Percentiles rank a stretch among this genome's conserved stretches.
phyloP scores from a whole-genome alignment of 169 alveolate species.

The Neospora caninum region DNA sequence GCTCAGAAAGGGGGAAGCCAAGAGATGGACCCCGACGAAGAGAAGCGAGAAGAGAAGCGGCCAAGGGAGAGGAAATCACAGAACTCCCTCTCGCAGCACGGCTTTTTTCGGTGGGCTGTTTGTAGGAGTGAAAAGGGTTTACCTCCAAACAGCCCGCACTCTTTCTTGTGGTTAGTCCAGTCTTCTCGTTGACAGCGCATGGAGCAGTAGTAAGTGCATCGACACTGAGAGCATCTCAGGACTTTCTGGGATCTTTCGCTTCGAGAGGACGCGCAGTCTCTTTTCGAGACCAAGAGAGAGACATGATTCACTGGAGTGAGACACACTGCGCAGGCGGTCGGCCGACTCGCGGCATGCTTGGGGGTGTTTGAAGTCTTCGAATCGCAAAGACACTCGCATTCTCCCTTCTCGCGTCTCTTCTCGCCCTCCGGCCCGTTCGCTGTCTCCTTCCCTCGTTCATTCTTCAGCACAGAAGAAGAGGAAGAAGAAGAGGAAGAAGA shows the following conservation, averaged over 20 bases:
- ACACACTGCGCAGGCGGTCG: constrained; percentile 18
- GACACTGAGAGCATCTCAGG: constrained; percentile 24
- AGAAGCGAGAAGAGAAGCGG: too few relatives aligned
- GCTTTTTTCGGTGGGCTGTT: too few relatives aligned
- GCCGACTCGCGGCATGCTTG: neutral
- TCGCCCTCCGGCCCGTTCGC: too few relatives aligned
- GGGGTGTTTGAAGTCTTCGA: neutral
- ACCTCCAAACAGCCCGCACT: constrained; percentile 2
- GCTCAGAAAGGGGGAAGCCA: too few relatives aligned
- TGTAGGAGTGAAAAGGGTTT: neutral
- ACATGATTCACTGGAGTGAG: neutral
- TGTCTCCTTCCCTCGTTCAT: too few relatives aligned
- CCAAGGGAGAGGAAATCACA: too few relatives aligned
- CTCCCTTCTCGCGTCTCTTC: neutral
- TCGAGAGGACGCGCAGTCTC: neutral
- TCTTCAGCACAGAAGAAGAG: neutral
- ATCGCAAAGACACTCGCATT: neutral
- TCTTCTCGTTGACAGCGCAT: neutral
- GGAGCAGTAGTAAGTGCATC: constrained; percentile 23
- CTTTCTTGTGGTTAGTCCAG: constrained; percentile 4
- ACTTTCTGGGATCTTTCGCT: neutral
- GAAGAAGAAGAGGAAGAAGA: too few relatives aligned
- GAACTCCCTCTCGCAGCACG: too few relatives aligned
- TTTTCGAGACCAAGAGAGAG: neutral
- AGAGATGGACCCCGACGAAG: too few relatives aligned